Evolutionary conservation across 306 rosid genomes (phyloP).

Genomic region (Geum urbanum): DNA sequence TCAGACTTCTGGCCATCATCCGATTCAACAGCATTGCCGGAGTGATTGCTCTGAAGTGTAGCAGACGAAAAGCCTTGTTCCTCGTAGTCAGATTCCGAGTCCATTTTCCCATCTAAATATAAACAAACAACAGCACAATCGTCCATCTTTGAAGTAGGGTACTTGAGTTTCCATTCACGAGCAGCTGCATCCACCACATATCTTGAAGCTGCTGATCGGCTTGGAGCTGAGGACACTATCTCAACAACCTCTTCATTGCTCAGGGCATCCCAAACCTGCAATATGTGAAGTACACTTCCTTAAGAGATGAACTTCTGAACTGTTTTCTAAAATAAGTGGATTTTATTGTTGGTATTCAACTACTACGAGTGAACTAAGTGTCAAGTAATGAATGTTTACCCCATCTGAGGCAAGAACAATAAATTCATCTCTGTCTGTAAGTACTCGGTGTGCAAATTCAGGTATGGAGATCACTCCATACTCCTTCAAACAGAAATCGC

Average conservation of each 20-base stretch:
- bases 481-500: slow-evolving; percentile 93
- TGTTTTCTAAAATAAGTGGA: background rate
- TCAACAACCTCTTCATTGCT: slow-evolving; percentile 94
- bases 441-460: slow-evolving; percentile 65
- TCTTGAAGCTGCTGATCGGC: slow-evolving; percentile 71
- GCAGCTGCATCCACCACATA: slow-evolving; percentile 81
- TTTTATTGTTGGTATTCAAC: background rate
- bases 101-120: slow-evolving; percentile 91
- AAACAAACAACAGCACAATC: slow-evolving; percentile 95
- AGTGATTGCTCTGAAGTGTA: slow-evolving; percentile 79
- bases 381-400: slow-evolving; percentile 41
- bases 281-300: background rate
- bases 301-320: background rate
- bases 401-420: slow-evolving; percentile 96
- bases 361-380: background rate
- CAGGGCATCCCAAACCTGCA: slow-evolving; percentile 94
- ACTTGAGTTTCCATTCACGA: slow-evolving; percentile 79
- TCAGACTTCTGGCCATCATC: slow-evolving; percentile 80
- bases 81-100: slow-evolving; percentile 81
- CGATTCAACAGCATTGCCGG: slow-evolving; percentile 73
- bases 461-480: slow-evolving; percentile 95
- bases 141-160: slow-evolving; percentile 96
- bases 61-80: slow-evolving; percentile 90
- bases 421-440: slow-evolving; percentile 79
- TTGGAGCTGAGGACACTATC: slow-evolving; percentile 67